Conservation (phyloP, 148 eudicot genomes). For the Rhododendron kiyosumense region DNA sequence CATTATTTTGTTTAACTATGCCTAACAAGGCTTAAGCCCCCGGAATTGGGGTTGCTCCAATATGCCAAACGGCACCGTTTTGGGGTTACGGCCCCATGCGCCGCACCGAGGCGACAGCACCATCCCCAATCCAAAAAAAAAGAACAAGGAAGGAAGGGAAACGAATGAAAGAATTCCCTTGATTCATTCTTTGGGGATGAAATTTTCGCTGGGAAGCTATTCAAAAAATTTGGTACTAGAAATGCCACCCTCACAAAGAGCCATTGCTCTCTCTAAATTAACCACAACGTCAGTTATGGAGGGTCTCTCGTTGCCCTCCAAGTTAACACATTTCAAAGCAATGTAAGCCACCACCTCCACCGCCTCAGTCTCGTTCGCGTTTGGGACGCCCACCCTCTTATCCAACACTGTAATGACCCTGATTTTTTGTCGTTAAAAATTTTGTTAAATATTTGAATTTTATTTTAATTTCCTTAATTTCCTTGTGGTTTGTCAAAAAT, state of each 20-base stretch:
- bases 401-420: too few species aligned
- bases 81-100: too few species aligned
- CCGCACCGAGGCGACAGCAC: too few species aligned
- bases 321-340: constrained; percentile 52
- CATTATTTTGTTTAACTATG: too few species aligned
- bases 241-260: constrained; percentile 39
- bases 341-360: constrained; percentile 53
- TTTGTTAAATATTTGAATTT: too few species aligned
- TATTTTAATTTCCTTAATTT: too few species aligned
- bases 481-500: too few species aligned
- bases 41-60: too few species aligned
- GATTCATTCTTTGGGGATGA: background rate
- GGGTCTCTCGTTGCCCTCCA: constrained; percentile 57
- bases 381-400: constrained; percentile 40
- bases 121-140: too few species aligned
- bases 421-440: too few species aligned
- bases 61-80: too few species aligned
- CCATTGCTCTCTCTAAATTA: constrained; percentile 51
- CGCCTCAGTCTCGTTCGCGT: constrained; percentile 48
- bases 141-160: background rate
- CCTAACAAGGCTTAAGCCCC: too few species aligned
- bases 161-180: background rate
- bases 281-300: constrained; percentile 51
- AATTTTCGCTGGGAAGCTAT: background rate
- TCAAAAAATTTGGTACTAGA: constrained; percentile 18